These are phyloP conservation scores for Nidularia pulvinata DNA, from an alignment of 768 basidiomycete genomes.

Conservation along the genomic window DNA sequence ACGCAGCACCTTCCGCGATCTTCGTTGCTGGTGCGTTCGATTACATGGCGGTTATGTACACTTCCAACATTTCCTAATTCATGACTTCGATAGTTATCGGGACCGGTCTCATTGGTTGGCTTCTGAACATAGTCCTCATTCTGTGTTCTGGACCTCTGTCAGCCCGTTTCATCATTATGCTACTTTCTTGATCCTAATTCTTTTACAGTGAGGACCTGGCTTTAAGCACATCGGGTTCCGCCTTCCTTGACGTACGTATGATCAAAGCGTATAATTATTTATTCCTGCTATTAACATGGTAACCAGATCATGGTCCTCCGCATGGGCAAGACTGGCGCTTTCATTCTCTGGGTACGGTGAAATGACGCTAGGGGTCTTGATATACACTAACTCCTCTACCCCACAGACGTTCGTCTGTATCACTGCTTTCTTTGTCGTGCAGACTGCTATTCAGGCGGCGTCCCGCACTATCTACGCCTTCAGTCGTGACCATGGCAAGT, in stretches of 20 bases:
- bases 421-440: constrained; percentile 86
- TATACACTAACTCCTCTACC: neutral
- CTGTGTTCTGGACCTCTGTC: constrained; percentile 80
- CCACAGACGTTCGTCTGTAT: constrained; percentile 70
- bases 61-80: neutral
- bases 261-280: neutral
- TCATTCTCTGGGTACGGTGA: constrained; percentile 70
- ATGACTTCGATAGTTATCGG: constrained; percentile 50
- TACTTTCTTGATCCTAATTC: neutral
- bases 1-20: constrained; percentile 67
- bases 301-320: constrained; percentile 72
- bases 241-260: constrained; percentile 59
- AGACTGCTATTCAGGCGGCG: constrained; percentile 80
- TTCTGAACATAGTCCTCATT: constrained; percentile 86
- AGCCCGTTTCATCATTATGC: constrained; percentile 14
- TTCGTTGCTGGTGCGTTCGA: constrained; percentile 49
- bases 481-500: constrained; percentile 70
- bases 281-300: neutral
- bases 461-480: constrained; percentile 86
- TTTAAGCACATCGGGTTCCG: constrained; percentile 60
- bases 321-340: constrained; percentile 74
- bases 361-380: neutral
- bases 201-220: constrained; percentile 57
- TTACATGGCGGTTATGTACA: neutral
- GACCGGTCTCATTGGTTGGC: constrained; percentile 79